Evolutionary conservation across 164 flowering plant genomes (phyloP), one percentile per base, ranked within the genome.

Genomic region (Dillenia turbinata): DNA sequence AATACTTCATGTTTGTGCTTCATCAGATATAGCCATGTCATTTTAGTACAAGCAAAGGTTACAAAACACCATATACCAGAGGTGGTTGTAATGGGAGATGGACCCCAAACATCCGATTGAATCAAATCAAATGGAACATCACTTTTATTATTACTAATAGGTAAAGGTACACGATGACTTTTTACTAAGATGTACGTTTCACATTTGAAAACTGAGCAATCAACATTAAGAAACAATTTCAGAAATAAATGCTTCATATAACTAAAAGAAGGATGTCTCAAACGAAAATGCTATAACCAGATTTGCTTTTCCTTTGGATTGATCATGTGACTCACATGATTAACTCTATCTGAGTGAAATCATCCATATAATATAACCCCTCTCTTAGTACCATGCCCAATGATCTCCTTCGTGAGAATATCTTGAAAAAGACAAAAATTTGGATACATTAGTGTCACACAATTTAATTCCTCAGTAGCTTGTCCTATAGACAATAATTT

Each of bases 1-100:
- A 52, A 52, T 14, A 52, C 55, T 17, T 52, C 55, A 17, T 52
- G n/a, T 52, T 52, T 52, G 19, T 52, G n/a, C 17, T 52, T 52
- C 55, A 52, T 14, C 22, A 52, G 10, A 19, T 52, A 52, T 4
- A 52, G 55, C 19, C 55, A 52, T 17, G 26, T 52, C 9, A 13
- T 52, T 10, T 19, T 14, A 16, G 55, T 12, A 16, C 55, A 52
- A 16, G 16, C 1, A 52, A 52, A 52, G 0, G 22, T 52, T 19
- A 52, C 55, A 52, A 52, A 52, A 26, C 55, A 52, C 19, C 9
- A 17, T 14, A 14, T 14, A 52, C 55, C 26, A 17, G 7, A 52
- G 0, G 19, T 2, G 7, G 19, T 52, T 13, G 22, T 10, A 19
- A 52, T 16, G 16, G 55, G 55, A 17, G 55, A 52, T 16, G 19